Evolutionary conservation across 2,329 filamentous ascomycete genomes (phyloP), one percentile per base, ranked within the genome.

Genomic region (Fusarium sp.): DNA sequence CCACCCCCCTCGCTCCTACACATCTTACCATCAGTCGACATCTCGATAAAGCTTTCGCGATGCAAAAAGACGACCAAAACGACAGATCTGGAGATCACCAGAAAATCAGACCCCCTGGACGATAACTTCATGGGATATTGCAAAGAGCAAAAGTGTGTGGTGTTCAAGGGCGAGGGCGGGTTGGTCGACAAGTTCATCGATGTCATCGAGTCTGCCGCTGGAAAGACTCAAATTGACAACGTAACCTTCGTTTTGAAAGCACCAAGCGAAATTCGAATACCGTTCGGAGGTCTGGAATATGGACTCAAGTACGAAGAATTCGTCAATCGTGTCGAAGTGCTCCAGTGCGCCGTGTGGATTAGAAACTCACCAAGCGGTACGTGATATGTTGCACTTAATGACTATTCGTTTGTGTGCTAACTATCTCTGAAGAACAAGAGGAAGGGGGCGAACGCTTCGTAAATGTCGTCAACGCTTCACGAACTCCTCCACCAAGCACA

Each of bases 281-380:
- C 74, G 18, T 21, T n/a, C 7, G 53, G 54, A 7, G 75, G 74
- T 6, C 48, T 76, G 4, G 62, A 67, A 23, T 51, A 46, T 10
- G 72, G 72, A 16, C 55, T 76, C 21, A 41, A 48, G 6, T 76
- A 72, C 34, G 62, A 70, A 14, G 55, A 70, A 4, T 76, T 76
- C 41, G 72, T 63, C 7, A 39, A 44, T 18, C 65, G 65, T 23
- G 74, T 76, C 10, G 75, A 76, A 57, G 49, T 76, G 13, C 62
- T 76, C 21, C 71, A 76, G 49, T 76, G 72, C 50, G 66, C 65
- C 31, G 67, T 74, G 65, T 76, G 69, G 71, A 59, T 72, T 49
- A 58, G 49, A 34, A 58, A 48, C 23, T 50, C 59, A 44, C 50
- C 49, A 11, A 31, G 23, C 30, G 63, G 72, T 74, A 59, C 57